Base-by-base conservation (phyloP, 2,329 filamentous ascomycete species). In the Neofusicoccum umdonicola region DNA sequence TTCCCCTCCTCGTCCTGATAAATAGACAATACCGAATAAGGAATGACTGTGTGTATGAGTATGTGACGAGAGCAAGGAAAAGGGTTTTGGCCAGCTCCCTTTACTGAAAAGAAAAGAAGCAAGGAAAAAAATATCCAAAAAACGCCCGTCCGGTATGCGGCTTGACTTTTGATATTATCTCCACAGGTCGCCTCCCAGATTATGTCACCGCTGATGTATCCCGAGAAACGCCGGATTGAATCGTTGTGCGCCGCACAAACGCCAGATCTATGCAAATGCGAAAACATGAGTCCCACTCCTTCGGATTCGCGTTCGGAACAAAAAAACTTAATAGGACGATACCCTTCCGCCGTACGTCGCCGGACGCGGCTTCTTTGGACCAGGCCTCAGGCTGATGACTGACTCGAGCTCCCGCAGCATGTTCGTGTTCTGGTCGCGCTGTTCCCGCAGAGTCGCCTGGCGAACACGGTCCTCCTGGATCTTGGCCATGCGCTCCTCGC, bases 391-490 rank as follows among this genome's bases (percentile, higher is more conserved):
- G 61, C 73, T 75, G 47, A 98, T 96, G 66, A 99, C 88, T 67
- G 91, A 94, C 80, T 97, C 92, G 65, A 99, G 83, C 79, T 99
- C 95, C 68, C 90, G 88, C 68, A 99, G 84, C 92, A 99, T 97
- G 70, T 90, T 92, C 48, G 88, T 91, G 68, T 88, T 96, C 11
- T 92, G 90, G 67, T 97, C 92, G 50, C 87, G 82, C 72, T 90
- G 90, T 70, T 93, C 91, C 63, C 88, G 87, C 45, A 88, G 81
- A 45, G 87, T 83, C 19, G 90, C 89, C 73, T 91, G 90, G 67
- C 86, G 87, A 62, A 88, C 88, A 65, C 94, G 86, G 50, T 98
- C 94, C 73, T 97, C 93, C 71, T 90, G 90, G 82, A 97, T 93
- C 77, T 90, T 94, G 48, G 84, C 83, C 70, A 98, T 90, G 48